Base-by-base conservation (phyloP, 1,284 basidiomycete species). In the Ganoderma boninense region DNA sequence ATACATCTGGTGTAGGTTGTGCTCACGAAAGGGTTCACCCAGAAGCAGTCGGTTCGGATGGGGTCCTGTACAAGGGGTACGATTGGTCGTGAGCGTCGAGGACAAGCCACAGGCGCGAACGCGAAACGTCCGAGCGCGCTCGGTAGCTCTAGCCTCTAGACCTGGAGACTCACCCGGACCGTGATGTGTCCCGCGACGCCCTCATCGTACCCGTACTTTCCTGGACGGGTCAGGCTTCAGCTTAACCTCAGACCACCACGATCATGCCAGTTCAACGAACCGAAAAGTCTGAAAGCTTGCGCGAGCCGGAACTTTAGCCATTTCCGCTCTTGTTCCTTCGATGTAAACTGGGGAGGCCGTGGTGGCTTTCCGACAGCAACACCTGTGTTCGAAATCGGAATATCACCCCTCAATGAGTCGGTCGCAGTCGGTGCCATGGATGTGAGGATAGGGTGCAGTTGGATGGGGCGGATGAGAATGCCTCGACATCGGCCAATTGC, bases 181-280 rank as follows among this genome's bases (percentile, higher is more conserved):
- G 90, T 92, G 71, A 92, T 87, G 77, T 91, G 90, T 0, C 88
- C 89, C 6, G 88, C 86, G n/a, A 87, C 82, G 13, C 89, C 89
- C 73, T 91, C 90, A 66, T 88, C 89, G 74, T 85, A 90, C 2
- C 89, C 89, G 29, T 86, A 78, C 68, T 86, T 82, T 35, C 84
- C 87, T 84, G 82, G 14, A n/a, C 26, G 44, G 40, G 43, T 43
- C 29, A 32, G 29, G 29, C 29, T 32, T 62, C 60, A 62, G 40
- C 23, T 43, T 42, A 42, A 42, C n/a, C 60, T 26, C 10, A n/a
- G n/a, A 60, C 23, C 57, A 57, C 14, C 18, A 57, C 20, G 8
- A 16, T 16, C 42, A 59, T 20, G 18, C 5, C 60, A 76, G 20
- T n/a, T 14, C 44, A n/a, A 38, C 67, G 62, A 44, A 83, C 84